Conservation (phyloP, 371 early-diverging fungal species). For the Rhizopus sp. region DNA sequence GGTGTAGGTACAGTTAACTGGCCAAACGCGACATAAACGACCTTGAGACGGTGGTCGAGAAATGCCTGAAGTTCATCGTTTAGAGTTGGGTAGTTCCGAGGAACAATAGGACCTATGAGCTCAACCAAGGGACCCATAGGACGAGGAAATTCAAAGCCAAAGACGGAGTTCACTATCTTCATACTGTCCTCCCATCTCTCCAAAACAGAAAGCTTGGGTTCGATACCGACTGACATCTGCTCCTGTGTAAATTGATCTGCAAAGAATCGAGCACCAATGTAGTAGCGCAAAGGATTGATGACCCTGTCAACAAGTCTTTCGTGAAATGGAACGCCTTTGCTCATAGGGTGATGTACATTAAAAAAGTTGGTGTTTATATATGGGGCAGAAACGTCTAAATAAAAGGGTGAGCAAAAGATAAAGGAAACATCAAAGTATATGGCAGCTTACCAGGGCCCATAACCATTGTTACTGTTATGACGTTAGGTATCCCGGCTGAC, state of each 20-base stretch:
- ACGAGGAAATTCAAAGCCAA: slow-evolving; percentile 33
- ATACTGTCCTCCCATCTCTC: slow-evolving; percentile 7
- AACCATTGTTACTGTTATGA: slow-evolving; percentile 11
- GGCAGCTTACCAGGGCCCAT: slow-evolving; percentile 6
- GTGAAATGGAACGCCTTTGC: neutral
- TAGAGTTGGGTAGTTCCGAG: slow-evolving; percentile 19
- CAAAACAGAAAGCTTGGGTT: neutral
- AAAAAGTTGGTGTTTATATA: slow-evolving; percentile 21
- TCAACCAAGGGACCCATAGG: slow-evolving; percentile 29
- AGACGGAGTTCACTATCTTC: slow-evolving; percentile 27
- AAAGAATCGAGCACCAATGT: too few relatives aligned
- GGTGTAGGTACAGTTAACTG: slow-evolving; percentile 14
- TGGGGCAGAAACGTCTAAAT: slow-evolving; percentile 20
- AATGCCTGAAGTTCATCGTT: slow-evolving; percentile 9
- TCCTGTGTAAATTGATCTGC: neutral
- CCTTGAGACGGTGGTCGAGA: slow-evolving; percentile 17
- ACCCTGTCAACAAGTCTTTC: slow-evolving; percentile 2
- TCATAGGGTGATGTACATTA: slow-evolving; percentile 10
- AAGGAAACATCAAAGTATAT: neutral
- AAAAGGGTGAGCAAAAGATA: neutral
- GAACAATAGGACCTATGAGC: slow-evolving; percentile 31
- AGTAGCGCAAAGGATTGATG: neutral
- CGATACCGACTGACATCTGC: neutral
- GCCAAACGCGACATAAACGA: slow-evolving; percentile 42
- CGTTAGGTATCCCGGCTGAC: slow-evolving; percentile 4